A percentile compares a stretch with the other conserved stretches of the same genome.
Conservation (phyloP, 1,139 yeast species). For the Ashbya aceris region DNA sequence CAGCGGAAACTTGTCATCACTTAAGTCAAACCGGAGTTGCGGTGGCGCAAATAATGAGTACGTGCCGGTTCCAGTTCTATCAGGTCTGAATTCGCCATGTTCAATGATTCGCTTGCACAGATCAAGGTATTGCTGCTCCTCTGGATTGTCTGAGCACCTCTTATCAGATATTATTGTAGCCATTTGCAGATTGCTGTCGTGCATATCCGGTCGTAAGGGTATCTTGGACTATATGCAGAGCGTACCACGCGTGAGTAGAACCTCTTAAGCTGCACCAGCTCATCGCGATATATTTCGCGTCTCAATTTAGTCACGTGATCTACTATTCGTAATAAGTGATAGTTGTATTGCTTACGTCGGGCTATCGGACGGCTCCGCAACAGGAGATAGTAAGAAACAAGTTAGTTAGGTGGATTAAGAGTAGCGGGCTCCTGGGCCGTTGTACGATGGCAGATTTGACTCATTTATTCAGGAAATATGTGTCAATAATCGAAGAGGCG, state of each 20-base stretch:
- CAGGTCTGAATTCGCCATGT: conserved; percentile 86
- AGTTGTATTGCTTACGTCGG: too few relatives aligned
- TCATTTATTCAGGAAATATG: conserved; percentile 42
- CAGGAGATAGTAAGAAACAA: neutral
- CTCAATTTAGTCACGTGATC: too few relatives aligned
- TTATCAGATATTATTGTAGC: too few relatives aligned
- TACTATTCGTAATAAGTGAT: too few relatives aligned
- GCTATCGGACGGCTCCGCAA: too few relatives aligned
- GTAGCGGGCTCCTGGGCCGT: neutral
- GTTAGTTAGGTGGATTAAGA: neutral
- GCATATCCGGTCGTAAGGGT: too few relatives aligned
- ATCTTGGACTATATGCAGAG: too few relatives aligned
- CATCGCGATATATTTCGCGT: too few relatives aligned
- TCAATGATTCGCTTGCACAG: conserved; percentile 67
- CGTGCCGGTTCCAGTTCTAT: conserved; percentile 97
- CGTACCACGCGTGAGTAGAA: too few relatives aligned
- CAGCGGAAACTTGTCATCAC: conserved; percentile 69
- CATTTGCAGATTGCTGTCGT: too few relatives aligned
- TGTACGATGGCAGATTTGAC: conserved; percentile 44
- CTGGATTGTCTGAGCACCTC: conserved; percentile 2
- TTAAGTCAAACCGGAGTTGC: conserved; percentile 72
- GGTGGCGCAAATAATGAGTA: conserved; percentile 89
- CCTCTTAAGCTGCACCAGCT: too few relatives aligned
- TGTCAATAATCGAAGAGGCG: conserved; percentile 34
- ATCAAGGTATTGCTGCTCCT: conserved; percentile 81